Base-by-base conservation (phyloP, 371 early-diverging fungal species). In the Fennellomyces sp. region DNA sequence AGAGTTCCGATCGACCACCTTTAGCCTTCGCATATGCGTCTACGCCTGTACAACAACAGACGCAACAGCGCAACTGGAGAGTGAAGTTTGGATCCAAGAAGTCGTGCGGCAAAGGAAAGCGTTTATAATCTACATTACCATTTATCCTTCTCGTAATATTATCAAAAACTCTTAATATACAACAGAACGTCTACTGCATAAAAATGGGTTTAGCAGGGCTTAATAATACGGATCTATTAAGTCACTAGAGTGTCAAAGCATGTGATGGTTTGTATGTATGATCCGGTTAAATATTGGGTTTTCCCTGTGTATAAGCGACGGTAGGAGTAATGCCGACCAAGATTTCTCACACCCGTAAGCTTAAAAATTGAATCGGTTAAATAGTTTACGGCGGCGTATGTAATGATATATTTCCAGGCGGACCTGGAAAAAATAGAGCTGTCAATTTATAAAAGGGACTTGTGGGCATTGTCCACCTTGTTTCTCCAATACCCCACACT, bases 21-120 rank as follows among this genome's bases (percentile, higher is more conserved):
- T 31, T 28, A 28, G 57, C 64, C 26, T 63, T 63, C 47, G 57
- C 64, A 10, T 63, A 63, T 53, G 57, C 64, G 21, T 63, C 64
- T 13, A 63, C 64, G n/a, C 64, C 58, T 30, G 47, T 42, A 45
- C 15, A 17, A 19, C 47, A 45, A 15, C 36, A 30, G 19, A 23
- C 15, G n/a, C 39, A 27, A 12, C 51, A 30, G 17, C 23, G 29
- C 21, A 30, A 35, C 12, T 15, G 53, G 33, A 8, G 29, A 23
- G 6, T 26, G 17, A 39, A 39, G 13, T 39, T 39, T 3, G 17
- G 5, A n/a, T 13, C 5, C 45, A 17, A 45, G 21, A 21, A 45
- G n/a, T n/a, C n/a, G n/a, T n/a, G n/a, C n/a, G n/a, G n/a, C n/a
- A n/a, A n/a, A n/a, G n/a, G n/a, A n/a, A n/a, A n/a, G n/a, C n/a